A percentile compares a stretch with the other conserved stretches of the same genome.
These are phyloP conservation scores for Barbarea vulgaris DNA, from an alignment of 345 rosid genomes.

Conservation along the genomic window DNA sequence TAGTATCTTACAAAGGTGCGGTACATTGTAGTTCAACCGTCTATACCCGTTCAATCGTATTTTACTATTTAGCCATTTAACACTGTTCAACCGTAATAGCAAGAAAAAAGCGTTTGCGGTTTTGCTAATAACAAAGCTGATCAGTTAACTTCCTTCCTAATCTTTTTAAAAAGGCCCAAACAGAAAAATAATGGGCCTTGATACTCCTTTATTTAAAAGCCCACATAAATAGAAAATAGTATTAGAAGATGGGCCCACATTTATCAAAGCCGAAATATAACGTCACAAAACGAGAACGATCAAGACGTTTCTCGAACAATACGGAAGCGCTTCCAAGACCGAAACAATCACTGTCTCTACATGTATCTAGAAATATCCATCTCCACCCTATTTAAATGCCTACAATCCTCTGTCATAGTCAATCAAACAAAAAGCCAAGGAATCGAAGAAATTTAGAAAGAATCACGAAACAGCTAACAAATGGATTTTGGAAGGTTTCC, in stretches of 20 bases:
- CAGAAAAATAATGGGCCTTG: neutral
- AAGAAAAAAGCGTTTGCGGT: too few relatives aligned
- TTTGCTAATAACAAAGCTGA: too few relatives aligned
- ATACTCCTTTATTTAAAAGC: neutral
- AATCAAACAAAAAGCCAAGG: neutral
- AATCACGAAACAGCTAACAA: neutral
- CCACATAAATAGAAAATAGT: neutral
- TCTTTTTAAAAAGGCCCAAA: neutral
- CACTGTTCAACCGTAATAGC: too few relatives aligned
- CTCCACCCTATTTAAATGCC: neutral
- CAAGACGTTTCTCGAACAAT: conserved; percentile 35
- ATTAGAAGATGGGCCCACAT: neutral
- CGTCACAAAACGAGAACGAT: conserved; percentile 7
- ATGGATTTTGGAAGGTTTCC: conserved; percentile 59
- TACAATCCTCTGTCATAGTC: fast-evolving
- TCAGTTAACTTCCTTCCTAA: too few relatives aligned
- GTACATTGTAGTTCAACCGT: too few relatives aligned
- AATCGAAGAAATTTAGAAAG: neutral
- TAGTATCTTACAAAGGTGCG: neutral
- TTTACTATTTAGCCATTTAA: neutral
- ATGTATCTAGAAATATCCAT: conserved; percentile 32
- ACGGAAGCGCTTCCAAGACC: conserved; percentile 12
- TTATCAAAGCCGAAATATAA: neutral
- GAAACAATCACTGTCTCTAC: neutral
- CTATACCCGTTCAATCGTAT: neutral